Base-by-base conservation (phyloP, 164 flowering plant species). In the Saururus chinensis region DNA sequence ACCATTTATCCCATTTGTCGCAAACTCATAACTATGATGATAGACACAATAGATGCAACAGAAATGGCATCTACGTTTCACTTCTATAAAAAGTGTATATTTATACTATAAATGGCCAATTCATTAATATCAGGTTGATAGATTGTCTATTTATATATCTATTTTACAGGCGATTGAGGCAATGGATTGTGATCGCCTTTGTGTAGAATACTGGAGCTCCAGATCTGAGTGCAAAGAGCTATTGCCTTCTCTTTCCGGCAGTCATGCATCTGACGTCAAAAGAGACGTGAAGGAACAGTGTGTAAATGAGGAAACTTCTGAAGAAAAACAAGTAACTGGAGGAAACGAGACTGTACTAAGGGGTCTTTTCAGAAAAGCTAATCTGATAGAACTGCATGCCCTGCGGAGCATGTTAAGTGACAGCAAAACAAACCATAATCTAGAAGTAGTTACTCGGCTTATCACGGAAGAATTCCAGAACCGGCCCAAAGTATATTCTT, bases 151-250 rank as follows among this genome's bases (percentile, higher is more conserved):
- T 35, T 17, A 17, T 6, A 11, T 42, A 16, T 25, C 30, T 24
- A 16, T 49, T n/a, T 52, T 19, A 51, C 72, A 73, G 75, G 72
- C 56, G 22, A 65, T 73, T 14, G 86, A 84, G 70, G 80, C 82
- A 64, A 62, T 79, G 79, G 96, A 91, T 70, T 59, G 60, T 23
- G 76, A 73, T 71, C 84, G 80, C 54, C 76, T 81, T 17, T 84
- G 89, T 57, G 67, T 59, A 0, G 88, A 86, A 61, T 91, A 88
- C 66, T 88, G 97, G 97, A 80, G 76, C 60, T 82, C 84, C 41
- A 80, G 80, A 52, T 82, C 85, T 75, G 66, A 41, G 68, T 66
- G 51, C 83, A 74, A 58, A 66, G 60, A 40, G 66, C 75, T 7
- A 26, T 11, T 25, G 21, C 23, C 60, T 58, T 14, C 69, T 67